Percentiles rank a stretch among this genome's conserved stretches.
phyloP scores from a whole-genome alignment of 2,329 filamentous ascomycete genomes.

The Trichoderma sp. region DNA sequence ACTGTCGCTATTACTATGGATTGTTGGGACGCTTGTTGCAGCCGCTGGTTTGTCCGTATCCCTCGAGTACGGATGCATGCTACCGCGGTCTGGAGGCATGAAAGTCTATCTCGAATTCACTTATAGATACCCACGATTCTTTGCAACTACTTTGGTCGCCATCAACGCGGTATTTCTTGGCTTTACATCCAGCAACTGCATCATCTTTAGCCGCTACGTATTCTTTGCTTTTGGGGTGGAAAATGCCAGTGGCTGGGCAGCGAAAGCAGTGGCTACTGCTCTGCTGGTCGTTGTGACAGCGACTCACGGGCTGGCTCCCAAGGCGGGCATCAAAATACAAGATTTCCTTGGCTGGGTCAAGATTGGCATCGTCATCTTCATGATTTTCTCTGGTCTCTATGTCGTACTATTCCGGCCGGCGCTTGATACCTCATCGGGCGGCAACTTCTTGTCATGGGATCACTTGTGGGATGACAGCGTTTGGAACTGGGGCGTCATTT shows the following conservation, averaged over 20 bases:
- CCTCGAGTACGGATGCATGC: conserved; percentile 71
- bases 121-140: conserved; percentile 64
- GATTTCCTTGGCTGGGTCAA: conserved; percentile 67
- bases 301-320: conserved; percentile 62
- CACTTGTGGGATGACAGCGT: conserved; percentile 66
- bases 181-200: conserved; percentile 71
- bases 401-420: conserved; percentile 54
- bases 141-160: conserved; percentile 66
- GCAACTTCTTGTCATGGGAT: conserved; percentile 49
- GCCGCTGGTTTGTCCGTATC: conserved; percentile 64
- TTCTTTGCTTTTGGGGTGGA: conserved; percentile 61
- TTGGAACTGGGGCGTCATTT: conserved; percentile 71
- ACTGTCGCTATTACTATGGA: conserved; percentile 64
- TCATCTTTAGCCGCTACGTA: conserved; percentile 69
- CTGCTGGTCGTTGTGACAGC: conserved; percentile 61
- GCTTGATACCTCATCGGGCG: conserved; percentile 28
- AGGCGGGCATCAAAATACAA: conserved; percentile 62
- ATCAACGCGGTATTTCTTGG: conserved; percentile 66
- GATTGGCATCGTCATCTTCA: conserved; percentile 61
- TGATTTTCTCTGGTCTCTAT: conserved; percentile 64
- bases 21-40: conserved; percentile 63
- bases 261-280: conserved; percentile 60
- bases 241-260: conserved; percentile 53
- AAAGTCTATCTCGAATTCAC: conserved; percentile 75
- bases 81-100: conserved; percentile 68